Evolutionary conservation across 306 rosid species (phyloP), one percentile per base, ranked within the genome.

Genomic region (Lathyrus sativus): DNA sequence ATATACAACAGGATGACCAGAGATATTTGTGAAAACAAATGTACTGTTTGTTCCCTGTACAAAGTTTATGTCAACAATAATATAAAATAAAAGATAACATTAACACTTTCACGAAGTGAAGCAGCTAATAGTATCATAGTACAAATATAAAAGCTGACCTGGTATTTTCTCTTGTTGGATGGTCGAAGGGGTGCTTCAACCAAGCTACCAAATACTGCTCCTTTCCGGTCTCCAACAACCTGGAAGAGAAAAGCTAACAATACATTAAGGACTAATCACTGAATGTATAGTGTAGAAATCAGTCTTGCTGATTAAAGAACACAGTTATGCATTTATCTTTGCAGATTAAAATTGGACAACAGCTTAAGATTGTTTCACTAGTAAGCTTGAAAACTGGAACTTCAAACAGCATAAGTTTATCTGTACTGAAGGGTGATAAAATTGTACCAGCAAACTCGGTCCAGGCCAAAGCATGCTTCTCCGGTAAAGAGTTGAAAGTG

Each of bases 401-500:
- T 15, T 28, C 58, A 65, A 50, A 58, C 9, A 41, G 12, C 46
- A 15, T 42, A 35, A 79, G 55, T 31, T 53, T 62, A 22, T 56
- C 12, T 28, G 14, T 72, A 22, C 67, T 72, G 56, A 59, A 53
- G 64, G 49, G n/a, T 45, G 65, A 26, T 1, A 15, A 74, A 80
- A 71, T 14, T 35, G 33, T 85, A 92, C 96, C 96, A 92, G 84
- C 84, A 93, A 85, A 81, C 96, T 93, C 46, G 74, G 79, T 73
- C 98, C 98, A 53, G 97, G 89, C 86, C 87, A 93, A 70, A 90
- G 79, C 89, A 80, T 79, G 79, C 98, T 93, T 71, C 93, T 85
- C 69, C 96, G 76, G 71, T 88, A 93, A 29, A 90, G 89, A 1
- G 95, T 93, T 74, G 91, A 79, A 74, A 92, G 91, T 56, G 96